Base-by-base conservation (phyloP, 495 filamentous ascomycete genomes). In the Pseudoneurospora amorphoporcata region DNA sequence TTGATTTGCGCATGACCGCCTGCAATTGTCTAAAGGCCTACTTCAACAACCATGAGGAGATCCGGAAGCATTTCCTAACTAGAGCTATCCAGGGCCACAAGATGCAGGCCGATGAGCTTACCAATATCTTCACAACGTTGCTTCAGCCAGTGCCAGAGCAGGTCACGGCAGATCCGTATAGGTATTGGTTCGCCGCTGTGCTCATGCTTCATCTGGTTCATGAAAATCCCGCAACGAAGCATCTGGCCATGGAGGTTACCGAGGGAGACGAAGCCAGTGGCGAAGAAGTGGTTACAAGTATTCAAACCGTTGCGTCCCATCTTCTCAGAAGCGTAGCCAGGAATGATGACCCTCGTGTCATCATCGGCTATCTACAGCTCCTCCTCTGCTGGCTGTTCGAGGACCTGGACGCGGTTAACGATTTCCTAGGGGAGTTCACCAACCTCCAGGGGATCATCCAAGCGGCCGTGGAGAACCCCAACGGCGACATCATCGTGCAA, bases 311-410 rank as follows among this genome's bases (percentile, higher is more conserved):
- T 68, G 88, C 92, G 16, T 90, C 89, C 6, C 94, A 97, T 74
- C 85, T 99, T 8, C 88, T 97, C 41, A 77, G 76, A 75, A 74
- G 88, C 87, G 73, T 90, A 87, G 19, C 82, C 94, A 72, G 90
- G 92, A 78, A 88, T 10, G 91, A 93, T 39, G 96, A 98, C 78
- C 89, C 94, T 71, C 86, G 95, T 69, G 88, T 97, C 71, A 87
- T 90, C 9, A 87, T 97, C 68, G 96, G 91, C 19, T 97, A 98
- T 77, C 81, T 97, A 47, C 97, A 97, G 92, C 81, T 98, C 16
- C 85, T 99, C n/a, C 92, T 92, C 72, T 91, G 92, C 41, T 97
- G 94, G 92, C 84, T 99, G 17, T 99, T 92, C 77, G 95, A 98
- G 74, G 94, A 98, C 75, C 89, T 92, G 3, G 90, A 93, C 76